phyloP scores from a whole-genome alignment of 176 grass and related monocot species.

The sorghum (Sorghum bicolor) region Sorghum_bicolor_NCBIv3 NC_012872.2:71890501-71891000 shows the following conservation, averaged over 20 bases:
- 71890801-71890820: neutral
- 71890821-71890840: slow-evolving; percentile 7
- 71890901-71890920: slow-evolving; percentile 25
- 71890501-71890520: neutral
- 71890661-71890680: slow-evolving; percentile 33
- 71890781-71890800: slow-evolving; percentile 32
- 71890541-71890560: no score
- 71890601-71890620: slow-evolving; percentile 42
- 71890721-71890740: neutral
- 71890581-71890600: slow-evolving; percentile 48
- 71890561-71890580: slow-evolving; percentile 23
- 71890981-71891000: neutral
- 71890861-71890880: neutral
- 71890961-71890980: neutral
- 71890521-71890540: neutral
- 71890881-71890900: slow-evolving; percentile 26
- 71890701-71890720: neutral
- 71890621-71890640: slow-evolving; percentile 1
- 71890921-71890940: slow-evolving; percentile 35
- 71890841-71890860: slow-evolving; percentile 7
- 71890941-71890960: slow-evolving; percentile 30
- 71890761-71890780: neutral
- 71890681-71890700: slow-evolving; percentile 32
- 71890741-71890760: neutral
- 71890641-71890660: slow-evolving; percentile 33